Evolutionary conservation across 2,329 filamentous ascomycete species (phyloP), one percentile per base, ranked within the genome.

Genomic region (Colletotrichum sp.): DNA sequence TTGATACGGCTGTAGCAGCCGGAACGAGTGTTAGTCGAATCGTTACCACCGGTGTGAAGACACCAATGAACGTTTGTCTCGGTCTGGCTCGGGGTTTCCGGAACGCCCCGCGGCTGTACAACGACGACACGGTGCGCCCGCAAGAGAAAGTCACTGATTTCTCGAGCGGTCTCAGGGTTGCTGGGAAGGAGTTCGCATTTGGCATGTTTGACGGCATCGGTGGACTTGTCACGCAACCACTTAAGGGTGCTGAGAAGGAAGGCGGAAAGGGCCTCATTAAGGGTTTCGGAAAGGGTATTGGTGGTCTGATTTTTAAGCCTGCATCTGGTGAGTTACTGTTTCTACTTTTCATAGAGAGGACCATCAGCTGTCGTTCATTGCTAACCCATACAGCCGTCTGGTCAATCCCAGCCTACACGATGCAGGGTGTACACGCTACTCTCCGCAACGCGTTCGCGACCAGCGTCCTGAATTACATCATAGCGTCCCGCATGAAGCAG

Each of bases 21-120:
- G 90, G 92, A 2, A 93, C 92, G 79, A 92, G 93, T 3, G 90
- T 96, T 44, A 90, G 91, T 26, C 91, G 92, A n/a, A 93, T 97
- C 64, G 91, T 96, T 7, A 90, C 90, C 13, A 93, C 94, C n/a
- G 92, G 94, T 7, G 88, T 96, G 75, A 95, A 94, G 79, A 93
- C 93, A 3, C 96, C 96, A 0, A 93, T 97, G 89, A 95, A 98
- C 82, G 94, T 98, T 78, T 95, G 95, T 55, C 86, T 98, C 57
- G 94, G 94, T 1, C 85, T 98, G 49, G 94, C 96, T 1, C 94
- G 94, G 83, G 96, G 96, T 0, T 98, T 98, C 82, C 94, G 96
- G 81, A 98, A 98, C 80, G 93, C 95, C 7, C 96, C 96, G 0
- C 93, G 92, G 79, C 87, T 98, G 1, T 98, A 98, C 81, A 94